Evolutionary conservation across 768 basidiomycete genomes (phyloP).

Genomic region (Suillus clintonianus): DNA sequence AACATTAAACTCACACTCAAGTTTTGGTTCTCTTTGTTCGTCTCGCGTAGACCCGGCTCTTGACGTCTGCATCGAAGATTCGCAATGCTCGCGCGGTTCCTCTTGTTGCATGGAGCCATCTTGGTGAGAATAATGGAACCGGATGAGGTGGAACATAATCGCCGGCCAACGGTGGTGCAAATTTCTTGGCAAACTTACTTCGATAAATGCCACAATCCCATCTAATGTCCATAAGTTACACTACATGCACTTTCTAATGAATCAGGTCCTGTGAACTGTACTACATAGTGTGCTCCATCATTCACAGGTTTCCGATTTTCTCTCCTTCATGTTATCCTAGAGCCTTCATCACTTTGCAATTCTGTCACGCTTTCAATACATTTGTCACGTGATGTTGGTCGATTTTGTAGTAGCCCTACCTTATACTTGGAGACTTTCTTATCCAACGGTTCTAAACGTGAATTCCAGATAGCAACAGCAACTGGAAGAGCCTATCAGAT

Average conservation of each 20-base stretch:
- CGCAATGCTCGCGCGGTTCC: no score
- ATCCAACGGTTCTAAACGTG: slow-evolving; percentile 61
- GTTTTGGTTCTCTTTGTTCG: no score
- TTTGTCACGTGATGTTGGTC: no score
- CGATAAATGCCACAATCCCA: not conserved
- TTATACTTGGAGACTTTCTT: slow-evolving; percentile 65
- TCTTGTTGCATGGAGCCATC: no score
- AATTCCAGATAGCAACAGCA: slow-evolving; percentile 66
- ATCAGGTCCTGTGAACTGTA: not conserved
- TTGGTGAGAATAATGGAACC: no score
- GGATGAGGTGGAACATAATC: no score
- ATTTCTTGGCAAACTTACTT: not conserved
- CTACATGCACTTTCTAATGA: not conserved
- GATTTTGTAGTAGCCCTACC: no score
- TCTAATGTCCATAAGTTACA: not conserved
- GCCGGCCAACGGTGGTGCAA: no score
- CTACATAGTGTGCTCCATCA: not conserved
- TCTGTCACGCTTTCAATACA: no score
- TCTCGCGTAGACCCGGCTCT: no score
- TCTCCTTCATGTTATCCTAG: not conserved
- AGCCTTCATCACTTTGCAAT: not conserved
- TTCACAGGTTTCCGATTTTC: not conserved
- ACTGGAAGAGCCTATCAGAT: slow-evolving; percentile 41
- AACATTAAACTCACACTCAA: no score
- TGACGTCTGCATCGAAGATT: no score